Base-by-base conservation (phyloP, 805 yeast genomes). In the Debaryomyces maramus region DNA sequence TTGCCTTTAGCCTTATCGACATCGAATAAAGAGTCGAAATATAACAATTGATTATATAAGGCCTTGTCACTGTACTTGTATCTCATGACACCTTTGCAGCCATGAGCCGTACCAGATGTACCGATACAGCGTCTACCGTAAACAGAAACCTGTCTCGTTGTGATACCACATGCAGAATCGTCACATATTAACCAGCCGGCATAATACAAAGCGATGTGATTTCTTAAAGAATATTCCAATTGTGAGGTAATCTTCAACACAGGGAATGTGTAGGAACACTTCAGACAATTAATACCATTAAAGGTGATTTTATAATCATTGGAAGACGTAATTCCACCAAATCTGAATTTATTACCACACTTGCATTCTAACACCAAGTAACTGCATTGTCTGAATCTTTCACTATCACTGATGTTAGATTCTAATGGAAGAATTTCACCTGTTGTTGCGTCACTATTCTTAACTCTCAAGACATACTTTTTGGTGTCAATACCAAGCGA, bases 171-270 rank as follows among this genome's bases (percentile, higher is more conserved):
- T 1, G 93, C 76, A 5, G 80, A 58, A 52, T 93, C 97, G 59
- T 86, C 95, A 67, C 99, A 93, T 0, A 61, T 65, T 33, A 89
- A 66, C 88, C 93, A 81, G 4, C 90, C 91, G n/a, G 86, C 81
- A 59, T 93, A 93, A 60, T 90, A 93, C 22, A 72, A 57, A 0
- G 89, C 73, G 36, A 91, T 81, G 47, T 81, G 85, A 4, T 70
- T 62, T 40, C 97, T 72, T 18, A 91, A 76, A 34, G 78, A 67
- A n/a, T 67, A 58, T 58, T 90, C 97, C 33, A 93, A 61, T 59
- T 89, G 97, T 8, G 83, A 63, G 5, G 83, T 78, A 15, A 91
- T 52, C 30, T 76, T 73, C 10, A 85, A 54, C 10, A 77, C 60
- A 0, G 81, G 57, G 37, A 91, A 63, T 0, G 60, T 56, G 11